Percentiles rank a stretch among this genome's conserved stretches.
Evolutionary conservation across 306 rosid genomes (phyloP).

Genomic region (Cucumis melo): DNA sequence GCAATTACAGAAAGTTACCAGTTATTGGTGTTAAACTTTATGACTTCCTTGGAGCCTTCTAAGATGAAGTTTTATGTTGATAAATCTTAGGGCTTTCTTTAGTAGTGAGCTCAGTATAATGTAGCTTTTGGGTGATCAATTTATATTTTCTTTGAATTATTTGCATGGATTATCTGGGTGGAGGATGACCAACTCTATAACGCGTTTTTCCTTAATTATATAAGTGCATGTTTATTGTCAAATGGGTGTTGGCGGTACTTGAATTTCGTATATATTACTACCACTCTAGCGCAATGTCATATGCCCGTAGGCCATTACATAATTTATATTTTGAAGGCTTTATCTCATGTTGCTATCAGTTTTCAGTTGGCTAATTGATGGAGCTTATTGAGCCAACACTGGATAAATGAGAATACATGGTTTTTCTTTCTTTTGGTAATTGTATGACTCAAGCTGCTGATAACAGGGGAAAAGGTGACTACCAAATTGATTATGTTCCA

Average conservation of each 20-base stretch:
- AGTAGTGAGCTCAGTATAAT: neutral
- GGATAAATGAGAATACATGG: neutral
- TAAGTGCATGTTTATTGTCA: neutral
- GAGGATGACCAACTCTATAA: neutral
- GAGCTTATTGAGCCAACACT: neutral
- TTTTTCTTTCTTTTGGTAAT: neutral
- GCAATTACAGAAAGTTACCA: neutral
- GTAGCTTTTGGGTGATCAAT: neutral
- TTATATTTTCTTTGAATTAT: neutral
- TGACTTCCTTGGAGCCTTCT: neutral
- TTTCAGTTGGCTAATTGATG: neutral
- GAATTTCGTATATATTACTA: neutral
- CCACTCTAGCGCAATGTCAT: neutral
- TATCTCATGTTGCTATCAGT: neutral
- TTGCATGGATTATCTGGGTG: neutral
- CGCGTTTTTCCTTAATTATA: neutral
- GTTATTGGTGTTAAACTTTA: neutral
- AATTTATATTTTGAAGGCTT: neutral
- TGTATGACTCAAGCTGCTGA: conserved; percentile 7
- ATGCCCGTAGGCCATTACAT: neutral
- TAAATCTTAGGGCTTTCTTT: neutral
- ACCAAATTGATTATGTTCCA: conserved; percentile 78
- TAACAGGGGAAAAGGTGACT: conserved; percentile 66
- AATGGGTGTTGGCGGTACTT: neutral
- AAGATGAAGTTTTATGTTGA: neutral